These are phyloP conservation scores for Begonia fuchsioides DNA, from an alignment of 306 rosid species.

Conservation along the genomic window DNA sequence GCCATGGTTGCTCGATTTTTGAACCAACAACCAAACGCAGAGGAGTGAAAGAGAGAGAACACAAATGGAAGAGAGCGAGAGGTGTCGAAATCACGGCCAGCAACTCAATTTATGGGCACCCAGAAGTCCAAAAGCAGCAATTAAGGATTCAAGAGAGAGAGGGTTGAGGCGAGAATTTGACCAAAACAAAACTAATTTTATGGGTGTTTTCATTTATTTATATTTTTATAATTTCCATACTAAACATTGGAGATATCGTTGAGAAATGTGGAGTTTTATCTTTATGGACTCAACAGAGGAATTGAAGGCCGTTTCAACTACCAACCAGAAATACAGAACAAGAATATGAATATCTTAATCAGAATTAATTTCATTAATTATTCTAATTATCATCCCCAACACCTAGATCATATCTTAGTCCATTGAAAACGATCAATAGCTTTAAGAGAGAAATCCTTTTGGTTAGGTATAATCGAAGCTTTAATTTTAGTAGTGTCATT, in stretches of 20 bases:
- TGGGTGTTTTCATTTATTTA: no score
- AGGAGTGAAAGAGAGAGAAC: neutral
- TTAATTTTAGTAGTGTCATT: no score
- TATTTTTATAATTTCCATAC: no score
- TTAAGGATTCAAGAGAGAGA: neutral
- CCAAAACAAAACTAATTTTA: neutral
- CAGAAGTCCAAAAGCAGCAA: neutral
- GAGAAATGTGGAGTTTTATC: slow-evolving; percentile 10
- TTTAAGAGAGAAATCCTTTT: no score
- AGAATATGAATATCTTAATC: no score
- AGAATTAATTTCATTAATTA: no score
- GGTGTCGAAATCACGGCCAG: neutral
- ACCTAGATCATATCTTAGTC: no score
- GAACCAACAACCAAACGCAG: no score
- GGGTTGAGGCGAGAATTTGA: neutral
- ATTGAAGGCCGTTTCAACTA: slow-evolving; percentile 32
- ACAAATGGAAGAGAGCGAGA: neutral
- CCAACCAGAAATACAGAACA: slow-evolving; percentile 34
- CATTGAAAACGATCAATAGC: no score
- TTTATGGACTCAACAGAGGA: slow-evolving; percentile 9
- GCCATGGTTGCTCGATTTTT: slow-evolving; percentile 28
- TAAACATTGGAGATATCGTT: slow-evolving; percentile 17
- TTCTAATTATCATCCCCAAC: no score
- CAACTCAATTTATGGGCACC: neutral
- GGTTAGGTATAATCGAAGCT: no score